Conservation (phyloP, 306 rosid genomes). For the Begonia fuchsioides region DNA sequence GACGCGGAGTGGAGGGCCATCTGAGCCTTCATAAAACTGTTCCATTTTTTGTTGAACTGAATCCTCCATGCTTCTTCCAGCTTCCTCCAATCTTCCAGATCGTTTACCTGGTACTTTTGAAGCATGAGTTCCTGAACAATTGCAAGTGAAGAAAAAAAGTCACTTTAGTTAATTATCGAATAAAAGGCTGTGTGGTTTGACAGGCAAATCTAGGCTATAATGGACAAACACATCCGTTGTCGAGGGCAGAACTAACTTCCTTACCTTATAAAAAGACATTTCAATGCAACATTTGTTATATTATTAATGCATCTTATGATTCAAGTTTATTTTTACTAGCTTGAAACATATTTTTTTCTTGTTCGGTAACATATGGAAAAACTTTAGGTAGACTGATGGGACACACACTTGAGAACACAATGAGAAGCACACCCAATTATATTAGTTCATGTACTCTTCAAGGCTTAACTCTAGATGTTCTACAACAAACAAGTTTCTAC, state of each 20-base stretch:
- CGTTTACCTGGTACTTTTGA: constrained; percentile 32
- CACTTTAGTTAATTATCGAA: too few relatives aligned
- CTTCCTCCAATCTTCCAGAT: constrained; percentile 41
- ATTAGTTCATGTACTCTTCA: too few relatives aligned
- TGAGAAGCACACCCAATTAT: too few relatives aligned
- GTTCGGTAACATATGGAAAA: too few relatives aligned
- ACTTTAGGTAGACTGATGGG: too few relatives aligned
- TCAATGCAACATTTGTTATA: not conserved
- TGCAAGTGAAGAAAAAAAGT: not conserved
- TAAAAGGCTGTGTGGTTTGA: not conserved
- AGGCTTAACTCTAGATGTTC: too few relatives aligned
- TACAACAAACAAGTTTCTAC: too few relatives aligned
- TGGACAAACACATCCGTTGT: not conserved
- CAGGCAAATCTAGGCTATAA: not conserved
- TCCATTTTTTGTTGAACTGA: constrained; percentile 93
- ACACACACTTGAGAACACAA: too few relatives aligned
- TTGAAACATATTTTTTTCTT: too few relatives aligned
- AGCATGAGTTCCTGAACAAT: constrained; percentile 28
- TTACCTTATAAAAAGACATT: not conserved
- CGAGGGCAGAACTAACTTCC: not conserved
- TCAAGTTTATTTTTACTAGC: not conserved
- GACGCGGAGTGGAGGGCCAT: constrained; percentile 89
- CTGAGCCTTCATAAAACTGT: constrained; percentile 81
- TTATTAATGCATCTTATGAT: not conserved
- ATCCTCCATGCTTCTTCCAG: constrained; percentile 72